phyloP scores from a whole-genome alignment of 164 flowering plant genomes.

The Malania oleifera region DNA sequence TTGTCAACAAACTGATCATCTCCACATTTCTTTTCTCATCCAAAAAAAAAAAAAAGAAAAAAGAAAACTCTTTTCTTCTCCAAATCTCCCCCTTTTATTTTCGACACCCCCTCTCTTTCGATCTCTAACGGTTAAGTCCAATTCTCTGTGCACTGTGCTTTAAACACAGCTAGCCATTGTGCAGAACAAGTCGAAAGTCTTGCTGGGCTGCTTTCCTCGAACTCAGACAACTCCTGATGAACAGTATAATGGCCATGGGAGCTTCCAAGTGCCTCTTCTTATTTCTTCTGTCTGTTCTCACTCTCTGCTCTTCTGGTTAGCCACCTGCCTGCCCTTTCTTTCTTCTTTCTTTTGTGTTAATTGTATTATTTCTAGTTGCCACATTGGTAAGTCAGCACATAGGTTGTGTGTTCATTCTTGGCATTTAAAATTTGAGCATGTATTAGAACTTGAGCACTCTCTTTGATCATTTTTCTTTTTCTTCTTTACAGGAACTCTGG shows the following conservation, averaged over 20 bases:
- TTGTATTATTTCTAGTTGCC: too few relatives aligned
- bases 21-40: background rate
- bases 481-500: slow-evolving; percentile 34
- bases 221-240: slow-evolving; percentile 14
- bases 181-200: slow-evolving; percentile 19
- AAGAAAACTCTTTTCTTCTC: background rate
- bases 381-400: too few relatives aligned
- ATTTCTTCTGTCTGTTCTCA: slow-evolving; percentile 25
- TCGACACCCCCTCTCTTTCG: slow-evolving; percentile 4
- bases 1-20: slow-evolving; percentile 15
- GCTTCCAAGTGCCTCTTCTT: slow-evolving; percentile 25
- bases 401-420: background rate
- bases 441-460: background rate
- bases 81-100: slow-evolving; percentile 2
- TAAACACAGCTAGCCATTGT: slow-evolving; percentile 15
- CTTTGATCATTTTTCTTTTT: background rate
- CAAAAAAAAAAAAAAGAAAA: too few relatives aligned
- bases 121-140: slow-evolving; percentile 7
- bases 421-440: background rate
- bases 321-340: background rate
- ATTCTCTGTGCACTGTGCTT: slow-evolving; percentile 10
- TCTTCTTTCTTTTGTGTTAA: background rate
- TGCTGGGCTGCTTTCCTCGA: slow-evolving; percentile 16
- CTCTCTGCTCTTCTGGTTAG: slow-evolving; percentile 41
- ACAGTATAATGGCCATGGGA: slow-evolving; percentile 31